Evolutionary conservation across 2,329 filamentous ascomycete genomes (phyloP).

Genomic region (Penicillium corylophilum): DNA sequence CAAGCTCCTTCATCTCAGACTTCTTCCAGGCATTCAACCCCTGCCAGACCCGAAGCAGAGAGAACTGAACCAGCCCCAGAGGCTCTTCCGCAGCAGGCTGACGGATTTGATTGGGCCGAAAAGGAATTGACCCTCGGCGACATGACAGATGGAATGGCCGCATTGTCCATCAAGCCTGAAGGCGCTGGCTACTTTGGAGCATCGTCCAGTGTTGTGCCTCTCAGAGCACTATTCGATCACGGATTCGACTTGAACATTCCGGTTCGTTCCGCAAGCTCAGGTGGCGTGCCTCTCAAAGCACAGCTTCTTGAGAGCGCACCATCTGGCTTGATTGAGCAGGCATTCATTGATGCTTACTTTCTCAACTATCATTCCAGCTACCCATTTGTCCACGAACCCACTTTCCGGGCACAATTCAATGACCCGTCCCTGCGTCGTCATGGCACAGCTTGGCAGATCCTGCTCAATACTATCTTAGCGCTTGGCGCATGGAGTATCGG

Average conservation of each 20-base stretch:
- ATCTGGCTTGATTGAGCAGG: constrained; percentile 40
- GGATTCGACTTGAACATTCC: constrained; percentile 42
- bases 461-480: constrained; percentile 48
- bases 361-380: constrained; percentile 48
- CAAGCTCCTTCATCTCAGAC: constrained; percentile 36
- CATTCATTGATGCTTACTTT: constrained; percentile 49
- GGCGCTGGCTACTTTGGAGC: constrained; percentile 42
- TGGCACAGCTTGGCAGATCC: constrained; percentile 46
- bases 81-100: constrained; percentile 43
- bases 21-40: constrained; percentile 41
- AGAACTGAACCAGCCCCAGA: constrained; percentile 42
- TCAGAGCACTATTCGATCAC: constrained; percentile 40
- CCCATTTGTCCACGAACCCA: constrained; percentile 50
- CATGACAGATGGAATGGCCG: constrained; percentile 43
- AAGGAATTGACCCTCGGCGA: constrained; percentile 41
- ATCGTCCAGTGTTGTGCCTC: constrained; percentile 41
- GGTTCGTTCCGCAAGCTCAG: constrained; percentile 27
- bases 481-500: constrained; percentile 47
- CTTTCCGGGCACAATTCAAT: constrained; percentile 49
- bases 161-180: constrained; percentile 40
- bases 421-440: constrained; percentile 45
- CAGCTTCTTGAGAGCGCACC: constrained; percentile 39
- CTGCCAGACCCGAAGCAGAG: constrained; percentile 34
- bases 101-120: constrained; percentile 41
- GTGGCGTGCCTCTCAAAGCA: constrained; percentile 37